These are phyloP conservation scores for Rauvolfia tetraphylla DNA, from an alignment of 257 asterid genomes.

Conservation along the genomic window DNA sequence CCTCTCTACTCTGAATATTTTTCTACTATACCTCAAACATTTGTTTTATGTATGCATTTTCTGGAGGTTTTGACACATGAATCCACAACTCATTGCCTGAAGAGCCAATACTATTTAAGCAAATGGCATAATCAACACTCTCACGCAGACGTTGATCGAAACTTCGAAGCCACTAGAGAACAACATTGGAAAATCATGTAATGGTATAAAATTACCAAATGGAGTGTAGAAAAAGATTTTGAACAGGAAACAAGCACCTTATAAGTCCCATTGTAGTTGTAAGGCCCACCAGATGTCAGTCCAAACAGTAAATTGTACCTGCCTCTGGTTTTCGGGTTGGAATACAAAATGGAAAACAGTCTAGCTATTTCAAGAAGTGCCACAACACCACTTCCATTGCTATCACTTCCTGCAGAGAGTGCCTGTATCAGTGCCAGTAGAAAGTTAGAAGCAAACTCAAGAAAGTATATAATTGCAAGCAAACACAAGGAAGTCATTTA, in stretches of 20 bases:
- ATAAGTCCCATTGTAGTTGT: constrained; percentile 82
- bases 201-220: constrained; percentile 7
- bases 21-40: constrained; percentile 64
- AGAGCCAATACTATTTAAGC: constrained; percentile 93
- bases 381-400: constrained; percentile 91
- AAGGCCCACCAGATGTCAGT: constrained; percentile 95
- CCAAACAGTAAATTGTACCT: constrained; percentile 81
- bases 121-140: constrained; percentile 85
- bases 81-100: constrained; percentile 51
- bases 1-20: background rate
- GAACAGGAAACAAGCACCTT: constrained; percentile 40
- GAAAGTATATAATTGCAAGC: constrained; percentile 5
- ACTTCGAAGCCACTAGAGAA: constrained; percentile 82
- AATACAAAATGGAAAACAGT: constrained; percentile 78
- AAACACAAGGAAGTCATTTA: constrained; percentile 26
- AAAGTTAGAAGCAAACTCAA: background rate
- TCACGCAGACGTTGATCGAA: constrained; percentile 88
- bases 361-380: constrained; percentile 93
- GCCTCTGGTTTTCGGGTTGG: constrained; percentile 89
- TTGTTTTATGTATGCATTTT: constrained; percentile 70
- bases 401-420: constrained; percentile 88
- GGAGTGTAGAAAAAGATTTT: background rate
- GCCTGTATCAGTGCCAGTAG: constrained; percentile 36
- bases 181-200: constrained; percentile 27
- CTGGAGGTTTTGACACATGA: constrained; percentile 96